Percentiles rank a stretch among this genome's conserved stretches.
Evolutionary conservation across 1,284 basidiomycete species (phyloP).

Genomic region (Grifola frondosa): DNA sequence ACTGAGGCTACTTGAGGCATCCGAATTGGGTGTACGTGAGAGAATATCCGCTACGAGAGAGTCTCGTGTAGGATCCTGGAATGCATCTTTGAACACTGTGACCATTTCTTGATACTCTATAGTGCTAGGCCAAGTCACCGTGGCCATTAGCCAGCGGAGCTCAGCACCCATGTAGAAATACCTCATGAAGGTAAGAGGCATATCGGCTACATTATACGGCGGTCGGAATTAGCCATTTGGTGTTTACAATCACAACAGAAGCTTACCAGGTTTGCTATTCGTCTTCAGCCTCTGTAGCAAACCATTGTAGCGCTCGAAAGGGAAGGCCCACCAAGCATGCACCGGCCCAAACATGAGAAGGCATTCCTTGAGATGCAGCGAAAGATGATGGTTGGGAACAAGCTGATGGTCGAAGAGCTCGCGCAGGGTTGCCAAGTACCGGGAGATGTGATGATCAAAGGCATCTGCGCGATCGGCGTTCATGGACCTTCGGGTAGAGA

Average conservation of each 20-base stretch:
- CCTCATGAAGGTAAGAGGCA: conserved; percentile 7
- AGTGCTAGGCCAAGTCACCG: conserved; percentile 3
- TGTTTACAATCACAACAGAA: not conserved
- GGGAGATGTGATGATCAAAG: conserved; percentile 30
- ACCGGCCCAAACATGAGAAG: conserved; percentile 35
- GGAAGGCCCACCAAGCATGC: conserved; percentile 37
- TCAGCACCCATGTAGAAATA: conserved; percentile 9
- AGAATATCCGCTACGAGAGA: not conserved
- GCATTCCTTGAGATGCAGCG: conserved; percentile 32
- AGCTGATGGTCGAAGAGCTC: conserved; percentile 30
- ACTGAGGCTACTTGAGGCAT: not conserved
- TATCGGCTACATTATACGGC: not conserved
- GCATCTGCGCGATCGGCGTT: conserved; percentile 14
- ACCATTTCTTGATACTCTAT: not conserved
- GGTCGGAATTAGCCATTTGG: not conserved
- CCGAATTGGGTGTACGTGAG: no score
- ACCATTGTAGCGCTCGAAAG: conserved; percentile 12
- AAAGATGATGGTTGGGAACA: conserved; percentile 39
- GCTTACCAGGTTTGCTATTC: conserved; percentile 33
- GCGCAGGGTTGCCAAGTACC: conserved; percentile 30
- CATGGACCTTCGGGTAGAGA: conserved; percentile 27
- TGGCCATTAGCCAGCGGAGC: conserved; percentile 2
- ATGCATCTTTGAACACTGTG: not conserved
- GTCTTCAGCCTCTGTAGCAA: conserved; percentile 32
- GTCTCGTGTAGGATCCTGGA: not conserved